Evolutionary conservation across 768 basidiomycete genomes (phyloP).

Genomic region (Boletus pseudopeckii): DNA sequence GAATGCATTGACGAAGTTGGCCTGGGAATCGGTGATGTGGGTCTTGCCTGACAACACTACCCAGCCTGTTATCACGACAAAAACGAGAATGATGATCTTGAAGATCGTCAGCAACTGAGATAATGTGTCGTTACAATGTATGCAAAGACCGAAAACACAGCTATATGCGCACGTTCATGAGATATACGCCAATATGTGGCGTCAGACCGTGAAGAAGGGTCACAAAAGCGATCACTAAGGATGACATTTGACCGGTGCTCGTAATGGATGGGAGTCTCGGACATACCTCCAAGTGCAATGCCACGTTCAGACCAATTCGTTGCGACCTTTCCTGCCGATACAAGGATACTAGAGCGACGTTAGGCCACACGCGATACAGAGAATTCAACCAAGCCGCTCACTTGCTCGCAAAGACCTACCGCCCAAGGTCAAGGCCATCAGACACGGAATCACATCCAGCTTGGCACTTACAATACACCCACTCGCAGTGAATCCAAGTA

Average conservation of each 20-base stretch:
- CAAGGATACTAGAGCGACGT: conserved; percentile 40
- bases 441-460: background rate
- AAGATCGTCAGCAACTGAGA: conserved; percentile 44
- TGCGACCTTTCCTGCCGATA: conserved; percentile 39
- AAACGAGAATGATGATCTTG: conserved; percentile 52
- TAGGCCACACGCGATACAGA: too few relatives aligned
- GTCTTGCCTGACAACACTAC: conserved; percentile 60
- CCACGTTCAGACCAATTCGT: conserved; percentile 52
- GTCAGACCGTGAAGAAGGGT: conserved; percentile 51
- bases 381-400: conserved; percentile 4
- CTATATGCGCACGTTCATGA: conserved; percentile 50
- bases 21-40: conserved; percentile 49
- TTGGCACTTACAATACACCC: conserved; percentile 45
- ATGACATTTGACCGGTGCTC: background rate
- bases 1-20: conserved; percentile 57
- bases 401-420: conserved; percentile 36
- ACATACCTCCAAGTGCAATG: conserved; percentile 53
- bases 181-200: conserved; percentile 42
- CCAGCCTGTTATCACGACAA: conserved; percentile 56
- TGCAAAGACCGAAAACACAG: background rate
- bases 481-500: conserved; percentile 41
- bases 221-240: conserved; percentile 46
- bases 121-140: conserved; percentile 7
- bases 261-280: too few relatives aligned
- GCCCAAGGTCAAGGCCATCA: background rate